Conservation (phyloP, 192 early-diverging fungal species). For the Podila verticillata region DNA sequence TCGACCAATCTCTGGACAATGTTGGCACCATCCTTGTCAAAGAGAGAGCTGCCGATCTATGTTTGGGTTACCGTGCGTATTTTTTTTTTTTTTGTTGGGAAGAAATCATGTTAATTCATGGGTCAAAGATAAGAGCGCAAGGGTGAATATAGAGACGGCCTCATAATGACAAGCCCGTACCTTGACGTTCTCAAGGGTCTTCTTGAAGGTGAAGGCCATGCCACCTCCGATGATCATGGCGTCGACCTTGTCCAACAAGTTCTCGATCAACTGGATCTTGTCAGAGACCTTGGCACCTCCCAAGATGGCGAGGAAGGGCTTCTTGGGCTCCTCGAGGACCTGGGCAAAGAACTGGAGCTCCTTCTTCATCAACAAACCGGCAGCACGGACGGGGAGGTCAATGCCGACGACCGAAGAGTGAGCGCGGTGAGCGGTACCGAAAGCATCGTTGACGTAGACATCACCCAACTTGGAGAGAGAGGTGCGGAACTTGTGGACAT, state of each 20-base stretch:
- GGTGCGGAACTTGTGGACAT: slow-evolving; percentile 87
- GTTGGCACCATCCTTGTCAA: slow-evolving; percentile 86
- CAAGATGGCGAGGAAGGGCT: slow-evolving; percentile 96
- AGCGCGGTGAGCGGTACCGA: slow-evolving; percentile 98
- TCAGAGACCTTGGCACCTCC: slow-evolving; percentile 99
- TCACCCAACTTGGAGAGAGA: slow-evolving; percentile 94
- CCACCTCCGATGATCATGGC: slow-evolving; percentile 88
- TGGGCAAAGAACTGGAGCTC: slow-evolving; percentile 99
- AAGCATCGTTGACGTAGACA: slow-evolving; percentile 98
- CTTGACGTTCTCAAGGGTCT: slow-evolving; percentile 84
- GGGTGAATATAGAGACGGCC: not conserved
- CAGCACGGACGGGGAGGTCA: slow-evolving; percentile 86
- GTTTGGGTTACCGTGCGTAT: slow-evolving; percentile 1
- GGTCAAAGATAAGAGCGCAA: not conserved
- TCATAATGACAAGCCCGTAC: slow-evolving; percentile 27
- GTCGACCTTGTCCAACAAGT: slow-evolving; percentile 95
- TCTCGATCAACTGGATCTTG: slow-evolving; percentile 99
- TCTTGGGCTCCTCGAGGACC: slow-evolving; percentile 91
- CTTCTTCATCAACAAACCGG: slow-evolving; percentile 98
- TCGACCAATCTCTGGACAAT: slow-evolving; percentile 85
- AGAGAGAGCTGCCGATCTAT: slow-evolving; percentile 92
- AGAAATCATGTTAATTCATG: not conserved
- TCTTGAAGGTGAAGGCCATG: slow-evolving; percentile 99
- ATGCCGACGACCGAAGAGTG: slow-evolving; percentile 99
- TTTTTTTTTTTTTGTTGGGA: not conserved